A percentile compares a stretch with the other conserved stretches of the same genome.
Evolutionary conservation across 2,329 filamentous ascomycete genomes (phyloP).

Genomic region (Nemania sp.): DNA sequence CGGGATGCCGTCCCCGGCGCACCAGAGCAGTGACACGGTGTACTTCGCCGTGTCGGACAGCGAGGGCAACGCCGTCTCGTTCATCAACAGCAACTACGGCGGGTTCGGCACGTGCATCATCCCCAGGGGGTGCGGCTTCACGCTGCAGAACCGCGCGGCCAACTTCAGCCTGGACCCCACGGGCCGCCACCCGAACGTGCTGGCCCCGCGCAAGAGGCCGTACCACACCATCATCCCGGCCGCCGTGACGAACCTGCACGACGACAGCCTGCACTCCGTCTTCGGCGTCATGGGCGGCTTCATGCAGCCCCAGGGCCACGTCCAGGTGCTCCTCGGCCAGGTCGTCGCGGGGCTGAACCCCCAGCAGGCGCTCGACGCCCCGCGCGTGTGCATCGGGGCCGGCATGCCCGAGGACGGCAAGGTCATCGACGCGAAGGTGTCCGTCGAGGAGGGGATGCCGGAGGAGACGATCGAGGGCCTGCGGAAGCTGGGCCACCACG

Average conservation of each 20-base stretch:
- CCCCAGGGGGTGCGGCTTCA: constrained; percentile 85
- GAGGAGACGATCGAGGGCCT: constrained; percentile 70
- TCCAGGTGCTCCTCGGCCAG: constrained; percentile 91
- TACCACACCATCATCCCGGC: constrained; percentile 99
- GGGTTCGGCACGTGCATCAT: constrained; percentile 89
- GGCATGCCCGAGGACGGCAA: constrained; percentile 63
- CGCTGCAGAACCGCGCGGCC: constrained; percentile 88
- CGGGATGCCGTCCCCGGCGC: constrained; percentile 71
- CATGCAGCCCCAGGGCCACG: constrained; percentile 97
- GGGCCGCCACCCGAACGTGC: constrained; percentile 72
- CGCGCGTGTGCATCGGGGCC: constrained; percentile 84
- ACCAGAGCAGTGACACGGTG: constrained; percentile 87
- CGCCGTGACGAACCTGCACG: constrained; percentile 76
- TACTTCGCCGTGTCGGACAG: constrained; percentile 87
- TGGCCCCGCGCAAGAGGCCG: constrained; percentile 82
- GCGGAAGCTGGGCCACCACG: constrained; percentile 71
- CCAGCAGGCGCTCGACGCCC: constrained; percentile 88
- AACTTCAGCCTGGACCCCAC: constrained; percentile 74
- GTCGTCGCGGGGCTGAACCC: constrained; percentile 79
- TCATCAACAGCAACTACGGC: constrained; percentile 94
- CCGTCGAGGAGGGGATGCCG: constrained; percentile 81
- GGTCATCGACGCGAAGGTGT: constrained; percentile 63
- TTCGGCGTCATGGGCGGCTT: constrained; percentile 98
- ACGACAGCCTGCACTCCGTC: constrained; percentile 77
- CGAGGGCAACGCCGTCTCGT: constrained; percentile 87